These are phyloP conservation scores for Cucumis hystrix DNA, from an alignment of 306 rosid species.

Conservation along the genomic window DNA sequence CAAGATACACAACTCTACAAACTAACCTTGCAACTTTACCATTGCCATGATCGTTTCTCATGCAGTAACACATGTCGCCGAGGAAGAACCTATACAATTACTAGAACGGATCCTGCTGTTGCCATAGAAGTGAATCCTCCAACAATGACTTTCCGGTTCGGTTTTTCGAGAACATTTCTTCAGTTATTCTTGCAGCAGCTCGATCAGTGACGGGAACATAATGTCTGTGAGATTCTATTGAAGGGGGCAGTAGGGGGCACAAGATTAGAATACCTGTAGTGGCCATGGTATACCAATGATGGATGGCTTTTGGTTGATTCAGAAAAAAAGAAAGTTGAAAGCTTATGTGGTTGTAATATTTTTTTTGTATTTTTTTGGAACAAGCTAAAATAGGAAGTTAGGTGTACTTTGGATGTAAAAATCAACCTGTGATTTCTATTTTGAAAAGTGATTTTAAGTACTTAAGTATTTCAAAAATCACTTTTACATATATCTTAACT, in stretches of 20 bases:
- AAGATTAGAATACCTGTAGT: slow-evolving; percentile 82
- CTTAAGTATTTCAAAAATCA: no score
- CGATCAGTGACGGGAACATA: slow-evolving; percentile 49
- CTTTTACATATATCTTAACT: no score
- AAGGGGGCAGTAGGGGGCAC: slow-evolving; percentile 81
- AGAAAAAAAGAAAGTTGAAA: neutral
- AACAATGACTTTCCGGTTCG: slow-evolving; percentile 56
- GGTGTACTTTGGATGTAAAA: slow-evolving; percentile 56
- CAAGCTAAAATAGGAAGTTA: slow-evolving; percentile 37
- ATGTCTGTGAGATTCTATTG: slow-evolving; percentile 68
- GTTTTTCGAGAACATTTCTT: slow-evolving; percentile 34
- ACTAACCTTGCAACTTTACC: slow-evolving; percentile 48
- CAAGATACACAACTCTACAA: slow-evolving; percentile 61
- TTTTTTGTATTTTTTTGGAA: slow-evolving; percentile 73
- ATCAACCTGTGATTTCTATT: slow-evolving; percentile 3
- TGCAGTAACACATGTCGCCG: slow-evolving; percentile 52
- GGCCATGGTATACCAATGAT: slow-evolving; percentile 57
- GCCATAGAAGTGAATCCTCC: slow-evolving; percentile 72
- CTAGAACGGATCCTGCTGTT: slow-evolving; percentile 73
- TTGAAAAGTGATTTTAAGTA: no score
- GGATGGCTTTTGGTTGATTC: no score
- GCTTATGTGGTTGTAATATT: slow-evolving; percentile 45
- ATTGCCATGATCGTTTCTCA: slow-evolving; percentile 43
- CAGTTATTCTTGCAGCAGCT: slow-evolving; percentile 38
- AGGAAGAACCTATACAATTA: slow-evolving; percentile 64